These are phyloP conservation scores for Pythium myriotylum DNA, from an alignment of 352 stramenopile genomes.

Conservation along the genomic window DNA sequence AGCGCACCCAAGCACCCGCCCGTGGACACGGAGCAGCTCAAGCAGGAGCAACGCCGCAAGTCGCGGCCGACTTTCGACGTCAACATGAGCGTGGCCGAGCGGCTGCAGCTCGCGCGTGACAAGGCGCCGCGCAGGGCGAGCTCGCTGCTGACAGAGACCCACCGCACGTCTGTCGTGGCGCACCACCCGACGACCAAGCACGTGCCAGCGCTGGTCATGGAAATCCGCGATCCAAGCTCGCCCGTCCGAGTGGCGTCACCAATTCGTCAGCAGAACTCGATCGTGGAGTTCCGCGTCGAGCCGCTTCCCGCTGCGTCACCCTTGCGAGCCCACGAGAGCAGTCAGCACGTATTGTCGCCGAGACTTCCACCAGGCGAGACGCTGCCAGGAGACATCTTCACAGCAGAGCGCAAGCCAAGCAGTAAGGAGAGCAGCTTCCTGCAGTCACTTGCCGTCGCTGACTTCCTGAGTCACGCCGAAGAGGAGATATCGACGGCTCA, in stretches of 20 bases:
- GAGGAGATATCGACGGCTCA: constrained; percentile 78
- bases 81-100: constrained; percentile 70
- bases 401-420: constrained; percentile 15
- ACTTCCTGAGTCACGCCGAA: constrained; percentile 74
- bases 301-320: constrained; percentile 28
- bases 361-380: background rate
- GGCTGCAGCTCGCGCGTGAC: constrained; percentile 54
- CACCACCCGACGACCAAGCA: background rate
- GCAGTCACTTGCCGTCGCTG: constrained; percentile 56
- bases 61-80: constrained; percentile 59
- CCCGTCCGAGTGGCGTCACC: constrained; percentile 24
- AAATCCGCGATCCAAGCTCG: constrained; percentile 13
- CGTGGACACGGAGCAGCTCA: constrained; percentile 58
- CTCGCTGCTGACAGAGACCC: background rate
- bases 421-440: constrained; percentile 62
- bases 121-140: constrained; percentile 41
- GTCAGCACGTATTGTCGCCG: constrained; percentile 2
- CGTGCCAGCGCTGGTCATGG: constrained; percentile 18
- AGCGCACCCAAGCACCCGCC: constrained; percentile 67
- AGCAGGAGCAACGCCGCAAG: constrained; percentile 62
- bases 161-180: background rate
- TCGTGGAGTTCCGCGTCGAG: constrained; percentile 52
- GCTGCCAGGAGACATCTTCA: background rate
- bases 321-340: constrained; percentile 18
- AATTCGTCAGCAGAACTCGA: constrained; percentile 20